A percentile compares a stretch with the other conserved stretches of the same genome.
These are phyloP conservation scores for Sphagnum magellanicum DNA, from an alignment of 228 moss, liverwort and hornwort genomes.

Conservation along the genomic window DNA sequence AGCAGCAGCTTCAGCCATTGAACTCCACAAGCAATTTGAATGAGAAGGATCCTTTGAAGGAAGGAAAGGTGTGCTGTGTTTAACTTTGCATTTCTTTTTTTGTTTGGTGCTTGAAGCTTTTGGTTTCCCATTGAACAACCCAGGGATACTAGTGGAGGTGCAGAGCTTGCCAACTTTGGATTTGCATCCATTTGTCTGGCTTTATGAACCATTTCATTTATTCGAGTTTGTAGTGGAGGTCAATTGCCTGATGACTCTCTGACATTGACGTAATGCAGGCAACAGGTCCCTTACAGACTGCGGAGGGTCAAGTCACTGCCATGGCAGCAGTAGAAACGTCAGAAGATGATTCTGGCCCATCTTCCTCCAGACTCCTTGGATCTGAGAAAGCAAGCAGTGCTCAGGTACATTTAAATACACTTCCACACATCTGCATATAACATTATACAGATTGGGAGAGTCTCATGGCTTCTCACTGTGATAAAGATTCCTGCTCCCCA, in stretches of 20 bases:
- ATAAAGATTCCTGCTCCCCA: no score
- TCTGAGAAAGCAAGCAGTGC: slow-evolving; percentile 50
- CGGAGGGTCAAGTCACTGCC: slow-evolving; percentile 6
- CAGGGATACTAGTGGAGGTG: no score
- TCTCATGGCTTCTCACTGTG: no score
- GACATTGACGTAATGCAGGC: slow-evolving; percentile 18
- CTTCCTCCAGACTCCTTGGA: slow-evolving; percentile 40
- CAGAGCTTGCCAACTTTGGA: no score
- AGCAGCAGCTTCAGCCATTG: slow-evolving; percentile 7
- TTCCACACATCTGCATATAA: no score
- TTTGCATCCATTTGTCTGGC: no score
- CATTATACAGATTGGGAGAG: no score
- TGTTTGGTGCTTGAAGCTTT: no score
- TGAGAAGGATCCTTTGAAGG: slow-evolving; percentile 21
- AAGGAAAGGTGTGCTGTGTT: slow-evolving; percentile 40
- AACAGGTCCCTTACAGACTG: slow-evolving; percentile 9
- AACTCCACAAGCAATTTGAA: slow-evolving; percentile 22
- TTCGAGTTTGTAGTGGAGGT: not conserved
- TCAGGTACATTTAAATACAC: no score
- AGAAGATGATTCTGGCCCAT: slow-evolving; percentile 38
- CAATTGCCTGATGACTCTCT: not conserved
- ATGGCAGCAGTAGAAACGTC: slow-evolving; percentile 36
- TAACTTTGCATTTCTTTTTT: not conserved
- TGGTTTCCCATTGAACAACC: no score
- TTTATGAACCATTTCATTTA: no score